Base-by-base conservation (phyloP, 2,329 filamentous ascomycete genomes). In the Pleurostoma richardsiae region DNA sequence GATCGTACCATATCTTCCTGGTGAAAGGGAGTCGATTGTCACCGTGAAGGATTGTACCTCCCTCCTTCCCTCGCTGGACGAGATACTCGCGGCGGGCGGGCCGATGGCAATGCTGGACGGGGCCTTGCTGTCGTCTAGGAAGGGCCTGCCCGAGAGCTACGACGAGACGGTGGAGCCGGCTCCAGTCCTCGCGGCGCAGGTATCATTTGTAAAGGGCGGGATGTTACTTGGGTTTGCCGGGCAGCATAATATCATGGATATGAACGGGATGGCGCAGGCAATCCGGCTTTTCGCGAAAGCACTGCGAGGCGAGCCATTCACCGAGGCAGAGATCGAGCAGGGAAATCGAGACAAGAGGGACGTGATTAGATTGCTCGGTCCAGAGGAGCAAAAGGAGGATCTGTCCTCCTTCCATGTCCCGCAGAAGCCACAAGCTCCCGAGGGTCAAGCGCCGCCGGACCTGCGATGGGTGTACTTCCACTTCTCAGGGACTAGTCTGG, bases 241-340 rank as follows among this genome's bases (percentile, higher is more conserved):
- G 0, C 50, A 56, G 10, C 56, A 59, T 40, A 52, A 45, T 8
- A 38, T 42, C 27, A 51, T 58, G 52, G 55, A 56, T 33, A 54
- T 55, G 53, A 48, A 50, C 11, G 55, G 55, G 7, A 48, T 54
- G 52, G 48, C 42, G 4, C 46, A 50, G 31, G 39, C 56, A 8
- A 52, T 57, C 26, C 41, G 29, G 5, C 39, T 50, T 4, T 48
- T 33, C 29, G 44, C 42, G 3, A 48, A 46, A 19, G 47, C 27
- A 11, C 52, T 45, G 3, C 29, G 43, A 4, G 39, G 40, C 1
- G 49, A 52, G 31, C 6, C 39, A 1, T 51, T 49, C 29, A 40
- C 41, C 4, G n/a, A 42, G 4, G 29, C 30, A 2, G 49, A 46
- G 10, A 28, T 48, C 19, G 33, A 29, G 26, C 30, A 41, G 5